Evolutionary conservation across 768 basidiomycete species (phyloP).

Genomic region (Leccinum uliginosum): DNA sequence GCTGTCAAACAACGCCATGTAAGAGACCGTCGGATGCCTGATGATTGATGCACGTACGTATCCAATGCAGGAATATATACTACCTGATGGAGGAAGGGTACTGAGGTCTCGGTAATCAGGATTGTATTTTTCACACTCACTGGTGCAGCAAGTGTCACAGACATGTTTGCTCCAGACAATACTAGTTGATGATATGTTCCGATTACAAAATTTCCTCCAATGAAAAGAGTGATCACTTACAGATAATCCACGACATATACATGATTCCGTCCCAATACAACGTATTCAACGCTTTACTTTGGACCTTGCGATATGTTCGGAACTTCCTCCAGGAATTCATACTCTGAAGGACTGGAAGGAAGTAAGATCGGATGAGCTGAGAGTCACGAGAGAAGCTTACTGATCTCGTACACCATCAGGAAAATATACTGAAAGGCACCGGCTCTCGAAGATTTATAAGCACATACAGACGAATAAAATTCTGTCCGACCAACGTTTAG

Average conservation of each 20-base stretch:
- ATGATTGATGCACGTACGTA: conserved; percentile 15
- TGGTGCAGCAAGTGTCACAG: conserved; percentile 16
- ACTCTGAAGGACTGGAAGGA: conserved; percentile 20
- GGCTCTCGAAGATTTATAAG: conserved; percentile 14
- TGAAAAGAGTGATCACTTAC: conserved; percentile 2
- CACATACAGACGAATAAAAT: conserved; percentile 17
- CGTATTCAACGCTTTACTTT: conserved; percentile 17
- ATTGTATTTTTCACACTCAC: conserved; percentile 6
- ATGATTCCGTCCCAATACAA: conserved; percentile 26
- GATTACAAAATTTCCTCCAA: neutral
- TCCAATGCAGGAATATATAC: conserved; percentile 15
- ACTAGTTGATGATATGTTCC: conserved; percentile 2
- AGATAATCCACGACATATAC: conserved; percentile 23
- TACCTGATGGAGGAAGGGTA: conserved; percentile 4
- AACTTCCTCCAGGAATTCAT: conserved; percentile 25
- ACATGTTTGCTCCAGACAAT: conserved; percentile 12
- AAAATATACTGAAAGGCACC: conserved; percentile 12
- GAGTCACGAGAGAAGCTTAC: conserved; percentile 5
- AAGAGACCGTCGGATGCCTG: neutral
- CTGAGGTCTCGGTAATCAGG: neutral
- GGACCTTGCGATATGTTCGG: conserved; percentile 16
- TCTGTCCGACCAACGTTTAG: conserved; percentile 5
- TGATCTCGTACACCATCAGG: conserved; percentile 19
- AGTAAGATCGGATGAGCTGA: neutral
- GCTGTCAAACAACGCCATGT: conserved; percentile 10